Evolutionary conservation across 495 filamentous ascomycete genomes (phyloP).

Genomic region (Echria macrotheca): DNA sequence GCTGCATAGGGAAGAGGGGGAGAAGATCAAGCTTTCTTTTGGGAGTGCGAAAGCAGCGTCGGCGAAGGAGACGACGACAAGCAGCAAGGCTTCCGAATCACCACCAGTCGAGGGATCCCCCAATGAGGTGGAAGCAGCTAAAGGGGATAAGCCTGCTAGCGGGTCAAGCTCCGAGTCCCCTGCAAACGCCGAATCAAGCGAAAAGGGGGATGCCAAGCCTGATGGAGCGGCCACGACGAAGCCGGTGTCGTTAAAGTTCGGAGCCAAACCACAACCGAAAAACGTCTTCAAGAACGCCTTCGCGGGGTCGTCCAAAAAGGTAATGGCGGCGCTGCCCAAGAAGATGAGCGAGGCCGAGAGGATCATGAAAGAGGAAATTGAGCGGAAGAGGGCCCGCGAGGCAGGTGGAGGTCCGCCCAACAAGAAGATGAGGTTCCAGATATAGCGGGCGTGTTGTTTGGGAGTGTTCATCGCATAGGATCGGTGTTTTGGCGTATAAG

Average conservation of each 20-base stretch:
- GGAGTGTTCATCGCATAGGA: too few relatives aligned
- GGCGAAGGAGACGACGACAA: background rate
- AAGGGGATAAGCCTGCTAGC: too few relatives aligned
- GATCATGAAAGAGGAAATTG: conserved; percentile 83
- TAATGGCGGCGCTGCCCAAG: conserved; percentile 53
- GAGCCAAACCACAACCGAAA: conserved; percentile 57
- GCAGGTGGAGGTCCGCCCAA: conserved; percentile 27
- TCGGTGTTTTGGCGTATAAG: conserved; percentile 3
- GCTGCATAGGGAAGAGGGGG: conserved; percentile 65
- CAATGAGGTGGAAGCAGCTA: background rate
- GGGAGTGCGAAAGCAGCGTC: conserved; percentile 27
- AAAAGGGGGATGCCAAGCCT: conserved; percentile 13
- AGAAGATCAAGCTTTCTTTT: conserved; percentile 79
- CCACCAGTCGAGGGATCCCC: background rate
- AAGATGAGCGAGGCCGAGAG: conserved; percentile 87
- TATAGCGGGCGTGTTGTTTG: too few relatives aligned
- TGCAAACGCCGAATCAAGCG: conserved; percentile 12
- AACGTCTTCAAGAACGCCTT: conserved; percentile 80
- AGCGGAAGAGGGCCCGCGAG: conserved; percentile 59
- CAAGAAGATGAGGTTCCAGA: conserved; percentile 38
- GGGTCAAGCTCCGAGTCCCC: conserved; percentile 8
- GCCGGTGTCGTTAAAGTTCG: conserved; percentile 54
- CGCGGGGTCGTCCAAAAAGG: conserved; percentile 53
- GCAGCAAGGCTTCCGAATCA: too few relatives aligned
- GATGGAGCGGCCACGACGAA: conserved; percentile 19